A percentile compares a stretch with the other conserved stretches of the same genome.
Conservation (phyloP, 768 basidiomycete species). For the Pisolithus marmoratus region DNA sequence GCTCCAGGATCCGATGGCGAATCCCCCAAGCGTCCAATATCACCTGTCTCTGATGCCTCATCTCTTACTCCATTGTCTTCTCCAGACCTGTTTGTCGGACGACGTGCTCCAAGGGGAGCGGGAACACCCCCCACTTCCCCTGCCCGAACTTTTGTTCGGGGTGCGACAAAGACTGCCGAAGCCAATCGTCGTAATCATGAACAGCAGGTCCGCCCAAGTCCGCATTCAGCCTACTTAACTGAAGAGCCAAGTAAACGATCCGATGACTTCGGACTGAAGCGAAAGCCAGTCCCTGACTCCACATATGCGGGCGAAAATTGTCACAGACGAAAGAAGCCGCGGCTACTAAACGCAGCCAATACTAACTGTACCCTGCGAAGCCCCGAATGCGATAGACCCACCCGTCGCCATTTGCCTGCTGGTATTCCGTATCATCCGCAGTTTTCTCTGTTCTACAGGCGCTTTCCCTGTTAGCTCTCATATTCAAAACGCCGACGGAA, state of each 20-base stretch:
- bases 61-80: slow-evolving; percentile 28
- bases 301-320: neutral
- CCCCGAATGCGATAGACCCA: slow-evolving; percentile 1
- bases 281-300: slow-evolving; percentile 9
- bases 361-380: neutral
- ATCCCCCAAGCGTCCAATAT: slow-evolving; percentile 10
- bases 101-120: slow-evolving; percentile 1
- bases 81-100: slow-evolving; percentile 8
- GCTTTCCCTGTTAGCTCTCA: slow-evolving; percentile 64
- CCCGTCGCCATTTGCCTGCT: slow-evolving; percentile 47
- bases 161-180: neutral
- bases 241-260: slow-evolving; percentile 11
- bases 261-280: slow-evolving; percentile 10
- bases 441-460: slow-evolving; percentile 63
- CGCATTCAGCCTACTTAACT: neutral
- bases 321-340: slow-evolving; percentile 10
- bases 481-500: slow-evolving; percentile 33
- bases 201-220: neutral
- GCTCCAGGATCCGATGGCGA: slow-evolving; percentile 8
- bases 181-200: neutral
- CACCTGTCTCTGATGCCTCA: slow-evolving; percentile 23
- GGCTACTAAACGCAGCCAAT: neutral
- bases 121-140: slow-evolving; percentile 18
- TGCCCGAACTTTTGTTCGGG: neutral
- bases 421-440: slow-evolving; percentile 39